Evolutionary conservation across 164 flowering plant species (phyloP).

Genomic region (Annona cherimola): DNA sequence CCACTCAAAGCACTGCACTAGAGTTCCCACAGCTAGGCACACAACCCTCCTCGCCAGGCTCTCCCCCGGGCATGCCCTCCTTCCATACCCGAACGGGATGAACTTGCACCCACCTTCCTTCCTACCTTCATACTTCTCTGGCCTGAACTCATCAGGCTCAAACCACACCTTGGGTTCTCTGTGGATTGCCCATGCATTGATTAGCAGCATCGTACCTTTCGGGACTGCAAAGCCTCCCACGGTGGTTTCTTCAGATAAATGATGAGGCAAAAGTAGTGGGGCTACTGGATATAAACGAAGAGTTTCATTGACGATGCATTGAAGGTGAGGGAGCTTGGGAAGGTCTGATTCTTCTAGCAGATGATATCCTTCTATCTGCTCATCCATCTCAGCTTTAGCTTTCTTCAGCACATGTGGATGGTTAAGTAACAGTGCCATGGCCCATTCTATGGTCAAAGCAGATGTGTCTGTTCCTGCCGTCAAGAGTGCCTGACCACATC

Average conservation of each 20-base stretch:
- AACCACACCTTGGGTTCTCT: constrained; percentile 42
- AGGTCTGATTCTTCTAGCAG: constrained; percentile 41
- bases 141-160: constrained; percentile 38
- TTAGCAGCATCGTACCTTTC: constrained; percentile 31
- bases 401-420: constrained; percentile 31
- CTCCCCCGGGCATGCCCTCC: constrained; percentile 22
- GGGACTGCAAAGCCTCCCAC: constrained; percentile 40
- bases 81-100: constrained; percentile 23
- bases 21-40: constrained; percentile 2
- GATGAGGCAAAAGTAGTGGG: constrained; percentile 47
- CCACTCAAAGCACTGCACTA: constrained; percentile 16
- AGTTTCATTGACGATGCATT: constrained; percentile 33
- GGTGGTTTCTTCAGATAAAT: constrained; percentile 28
- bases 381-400: constrained; percentile 33
- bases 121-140: constrained; percentile 42
- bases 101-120: constrained; percentile 11
- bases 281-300: constrained; percentile 35
- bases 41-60: constrained; percentile 12
- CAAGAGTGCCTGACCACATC: constrained; percentile 28
- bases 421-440: constrained; percentile 38
- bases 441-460: constrained; percentile 37
- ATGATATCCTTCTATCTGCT: constrained; percentile 17
- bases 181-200: constrained; percentile 47
- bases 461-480: constrained; percentile 46
- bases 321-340: constrained; percentile 34